Evolutionary conservation across 306 rosid species (phyloP).

Genomic region (Lathyrus oleraceus): DNA sequence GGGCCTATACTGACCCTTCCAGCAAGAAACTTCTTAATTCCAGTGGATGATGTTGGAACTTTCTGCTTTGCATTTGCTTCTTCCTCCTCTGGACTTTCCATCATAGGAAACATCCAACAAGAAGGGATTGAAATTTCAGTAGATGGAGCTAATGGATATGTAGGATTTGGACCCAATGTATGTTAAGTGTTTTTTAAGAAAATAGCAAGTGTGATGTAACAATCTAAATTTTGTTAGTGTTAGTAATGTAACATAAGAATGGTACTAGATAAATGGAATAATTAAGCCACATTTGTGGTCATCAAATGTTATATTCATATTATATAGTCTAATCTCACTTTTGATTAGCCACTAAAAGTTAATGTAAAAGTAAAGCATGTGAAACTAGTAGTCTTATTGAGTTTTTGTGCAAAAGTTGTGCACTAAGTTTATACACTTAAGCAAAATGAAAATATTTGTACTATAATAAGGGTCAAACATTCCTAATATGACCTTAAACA

Average conservation of each 20-base stretch:
- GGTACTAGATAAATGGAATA: conserved; percentile 25
- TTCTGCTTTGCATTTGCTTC: conserved; percentile 92
- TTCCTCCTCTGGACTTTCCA: conserved; percentile 61
- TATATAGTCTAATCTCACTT: conserved; percentile 23
- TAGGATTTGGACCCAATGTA: conserved; percentile 89
- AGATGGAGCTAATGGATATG: conserved; percentile 84
- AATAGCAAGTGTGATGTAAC: not conserved
- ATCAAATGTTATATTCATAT: conserved; percentile 11
- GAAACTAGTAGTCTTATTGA: conserved; percentile 14
- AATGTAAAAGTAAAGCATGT: conserved; percentile 24
- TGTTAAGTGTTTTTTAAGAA: conserved; percentile 46
- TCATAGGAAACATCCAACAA: conserved; percentile 94
- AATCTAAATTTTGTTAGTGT: conserved; percentile 39
- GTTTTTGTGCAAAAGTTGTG: conserved; percentile 29
- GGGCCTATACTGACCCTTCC: conserved; percentile 89
- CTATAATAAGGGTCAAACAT: conserved; percentile 44
- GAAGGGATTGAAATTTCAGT: conserved; percentile 88
- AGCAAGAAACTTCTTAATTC: conserved; percentile 79
- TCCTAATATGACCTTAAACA: conserved; percentile 20
- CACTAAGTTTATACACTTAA: not conserved
- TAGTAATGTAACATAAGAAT: conserved; percentile 31
- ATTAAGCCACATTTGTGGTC: conserved; percentile 19
- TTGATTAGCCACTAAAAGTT: conserved; percentile 36
- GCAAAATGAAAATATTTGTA: conserved; percentile 16
- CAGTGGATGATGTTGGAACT: conserved; percentile 74